phyloP scores from a whole-genome alignment of 2,329 filamentous ascomycete genomes.

The Aureobasidium sp. region DNA sequence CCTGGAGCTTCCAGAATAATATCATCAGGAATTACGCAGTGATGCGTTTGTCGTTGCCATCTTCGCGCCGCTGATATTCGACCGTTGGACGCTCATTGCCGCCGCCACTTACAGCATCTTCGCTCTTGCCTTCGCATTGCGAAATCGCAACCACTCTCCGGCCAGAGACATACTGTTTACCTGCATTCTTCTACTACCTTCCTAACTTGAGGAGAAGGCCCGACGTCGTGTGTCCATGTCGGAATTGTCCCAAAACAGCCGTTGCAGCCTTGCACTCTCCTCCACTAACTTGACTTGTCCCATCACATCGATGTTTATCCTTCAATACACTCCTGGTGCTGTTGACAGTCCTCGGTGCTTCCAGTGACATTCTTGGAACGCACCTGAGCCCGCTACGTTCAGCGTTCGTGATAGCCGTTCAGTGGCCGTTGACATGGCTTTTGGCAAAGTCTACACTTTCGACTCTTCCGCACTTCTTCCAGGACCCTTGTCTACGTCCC shows the following conservation, averaged over 20 bases:
- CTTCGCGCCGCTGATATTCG: not conserved
- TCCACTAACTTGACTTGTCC: not conserved
- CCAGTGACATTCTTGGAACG: too few relatives aligned
- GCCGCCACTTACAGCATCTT: not conserved
- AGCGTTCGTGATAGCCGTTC: not conserved
- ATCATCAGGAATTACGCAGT: not conserved
- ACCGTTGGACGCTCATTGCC: not conserved
- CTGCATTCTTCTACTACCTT: not conserved
- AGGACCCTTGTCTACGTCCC: not conserved
- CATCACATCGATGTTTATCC: not conserved
- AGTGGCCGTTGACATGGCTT: not conserved
- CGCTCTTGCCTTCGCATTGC: not conserved
- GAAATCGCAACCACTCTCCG: not conserved
- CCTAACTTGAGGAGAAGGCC: not conserved
- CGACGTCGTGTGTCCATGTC: not conserved
- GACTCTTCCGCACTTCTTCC: not conserved
- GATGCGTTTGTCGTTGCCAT: not conserved
- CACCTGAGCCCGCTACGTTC: not conserved
- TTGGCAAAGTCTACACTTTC: too few relatives aligned
- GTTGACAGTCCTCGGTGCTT: not conserved
- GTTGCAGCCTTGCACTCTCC: not conserved
- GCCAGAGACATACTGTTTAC: not conserved
- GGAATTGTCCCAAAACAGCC: not conserved
- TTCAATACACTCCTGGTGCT: not conserved
- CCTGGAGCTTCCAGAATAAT: not conserved